Base-by-base conservation (phyloP, 176 grass and related monocot genomes). In the Bothriochloa decipiens region DNA sequence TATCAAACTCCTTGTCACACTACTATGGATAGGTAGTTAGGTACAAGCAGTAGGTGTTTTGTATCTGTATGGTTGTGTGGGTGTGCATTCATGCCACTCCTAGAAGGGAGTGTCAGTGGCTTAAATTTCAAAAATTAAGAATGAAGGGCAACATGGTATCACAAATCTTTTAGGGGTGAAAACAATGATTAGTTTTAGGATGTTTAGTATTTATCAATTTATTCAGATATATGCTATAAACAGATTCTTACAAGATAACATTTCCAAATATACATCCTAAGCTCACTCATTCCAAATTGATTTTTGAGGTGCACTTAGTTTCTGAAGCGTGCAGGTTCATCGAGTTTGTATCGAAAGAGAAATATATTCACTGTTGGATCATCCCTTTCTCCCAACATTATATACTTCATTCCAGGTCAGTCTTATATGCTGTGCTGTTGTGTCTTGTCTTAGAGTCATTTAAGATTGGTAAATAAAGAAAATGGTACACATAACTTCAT, bases 391-490 rank as follows among this genome's bases (percentile, higher is more conserved):
- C 49, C 96, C 96, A 36, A 95, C 96, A 72, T 81, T 99, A 52
- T 99, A 99, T 89, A 89, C 85, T 82, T 99, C 96, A 79, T 99
- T 99, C 89, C 93, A 99, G 96, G 93, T 99, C 69, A 66, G 72
- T 32, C 62, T 74, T 70, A 37, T 87, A 41, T 81, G 49, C 47
- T 72, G 58, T 75, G 47, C 1, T 10, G 17, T 11, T 36, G 10
- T 36, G 29, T 25, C 41, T 76, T 88, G 49, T 33, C 62, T 43
- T 65, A 72, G 53, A 60, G 7, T 29, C 20, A 78, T 92, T 73
- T 26, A 22, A 58, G 46, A 13, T 81, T 74, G 57, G 47, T 71
- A 84, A 39, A 83, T 78, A 72, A 79, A 84, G 13, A 66, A 72
- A 79, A 45, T 36, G 16, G 11, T 83, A 37, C 39, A 47, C 15